Evolutionary conservation across 2,329 filamentous ascomycete genomes (phyloP), one percentile per base, ranked within the genome.

Genomic region (Endoconidiophora laricicola): DNA sequence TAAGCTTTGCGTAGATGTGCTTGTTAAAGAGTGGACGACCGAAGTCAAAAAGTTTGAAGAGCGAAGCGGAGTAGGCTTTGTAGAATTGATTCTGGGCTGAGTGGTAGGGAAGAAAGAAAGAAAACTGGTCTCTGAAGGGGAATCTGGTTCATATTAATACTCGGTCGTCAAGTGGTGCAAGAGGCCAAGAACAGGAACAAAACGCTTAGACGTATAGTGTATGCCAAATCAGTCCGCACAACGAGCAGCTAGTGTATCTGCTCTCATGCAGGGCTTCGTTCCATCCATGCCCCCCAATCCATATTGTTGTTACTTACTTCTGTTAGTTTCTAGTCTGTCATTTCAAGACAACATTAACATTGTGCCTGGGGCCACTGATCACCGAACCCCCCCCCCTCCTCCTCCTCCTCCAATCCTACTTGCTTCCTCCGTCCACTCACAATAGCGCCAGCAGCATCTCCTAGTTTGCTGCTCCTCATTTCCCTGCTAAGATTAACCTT

Each of bases 11-110:
- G 52, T 58, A 18, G 60, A 58, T 61, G 61, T 63, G 58, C 56
- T 58, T 53, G 55, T 61, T 60, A 71, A 73, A 70, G 71, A 74
- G 65, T 73, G 71, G 71, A 74, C 71, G 71, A 74, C 71, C 70
- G 69, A 71, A 66, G 69, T 73, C 70, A 73, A 66, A 57, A 54
- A 53, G 49, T 44, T 44, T 45, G 65, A 66, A 65, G 66, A 49
- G 62, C 64, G 64, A 61, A 60, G 60, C 62, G 55, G 58, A 22
- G 55, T 60, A 59, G 62, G 62, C 60, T 60, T 61, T 57, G 61
- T 58, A 57, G 59, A 55, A 60, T 63, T 65, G 66, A 65, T 63
- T 60, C 64, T 62, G 62, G 63, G 68, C 67, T 71, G 66, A 65
- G 55, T 54, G 55, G 56, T 57, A 56, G 56, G 57, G 58, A 59